Conservation (phyloP, 768 basidiomycete genomes). For the Tulasnella sp. region DNA sequence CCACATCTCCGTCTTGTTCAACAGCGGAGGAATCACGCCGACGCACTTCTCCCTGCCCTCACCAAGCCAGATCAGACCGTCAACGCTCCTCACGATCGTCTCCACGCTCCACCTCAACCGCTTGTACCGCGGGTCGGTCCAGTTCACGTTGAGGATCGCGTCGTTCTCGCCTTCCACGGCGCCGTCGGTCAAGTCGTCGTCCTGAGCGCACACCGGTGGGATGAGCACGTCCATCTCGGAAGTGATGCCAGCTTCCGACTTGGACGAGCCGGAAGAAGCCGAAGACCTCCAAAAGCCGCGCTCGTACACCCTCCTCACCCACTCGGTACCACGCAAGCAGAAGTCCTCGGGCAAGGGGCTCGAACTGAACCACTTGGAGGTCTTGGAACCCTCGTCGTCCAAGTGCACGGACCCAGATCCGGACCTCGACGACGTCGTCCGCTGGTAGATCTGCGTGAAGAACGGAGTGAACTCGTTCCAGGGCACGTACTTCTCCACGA, state of each 20-base stretch:
- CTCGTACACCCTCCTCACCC: constrained; percentile 88
- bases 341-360: constrained; percentile 86
- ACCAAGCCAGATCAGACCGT: constrained; percentile 59
- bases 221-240: constrained; percentile 78
- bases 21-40: constrained; percentile 62
- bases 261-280: constrained; percentile 51
- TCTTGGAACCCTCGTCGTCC: constrained; percentile 36
- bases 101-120: constrained; percentile 67
- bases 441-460: constrained; percentile 44
- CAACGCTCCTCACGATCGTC: constrained; percentile 61
- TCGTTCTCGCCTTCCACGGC: constrained; percentile 56
- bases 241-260: constrained; percentile 28
- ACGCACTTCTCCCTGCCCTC: constrained; percentile 47
- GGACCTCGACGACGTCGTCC: neutral
- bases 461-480: constrained; percentile 72
- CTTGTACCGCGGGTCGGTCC: constrained; percentile 63
- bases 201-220: constrained; percentile 33
- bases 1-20: constrained; percentile 67
- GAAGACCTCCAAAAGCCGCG: constrained; percentile 84
- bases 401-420: neutral
- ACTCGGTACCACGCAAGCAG: constrained; percentile 93
- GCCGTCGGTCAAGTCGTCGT: constrained; percentile 60
- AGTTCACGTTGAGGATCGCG: constrained; percentile 36
- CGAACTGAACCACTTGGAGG: constrained; percentile 55
- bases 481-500: constrained; percentile 74